Conservation (phyloP, 345 rosid species). For the Excoecaria cochinchinensis region DNA sequence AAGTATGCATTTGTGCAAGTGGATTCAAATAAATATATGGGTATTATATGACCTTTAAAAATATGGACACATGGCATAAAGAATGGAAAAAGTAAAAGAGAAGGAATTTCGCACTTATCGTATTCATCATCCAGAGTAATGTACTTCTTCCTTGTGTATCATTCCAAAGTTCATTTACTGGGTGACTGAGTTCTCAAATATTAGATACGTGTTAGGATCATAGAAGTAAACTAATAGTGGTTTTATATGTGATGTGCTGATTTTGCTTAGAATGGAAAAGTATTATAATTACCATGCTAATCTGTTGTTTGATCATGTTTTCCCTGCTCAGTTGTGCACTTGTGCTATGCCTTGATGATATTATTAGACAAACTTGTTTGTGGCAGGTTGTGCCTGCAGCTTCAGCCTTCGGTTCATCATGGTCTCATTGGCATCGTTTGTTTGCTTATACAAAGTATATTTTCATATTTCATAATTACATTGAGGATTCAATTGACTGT, state of each 20-base stretch:
- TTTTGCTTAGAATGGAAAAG: not conserved
- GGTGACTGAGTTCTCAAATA: not conserved
- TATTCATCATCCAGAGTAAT: not conserved
- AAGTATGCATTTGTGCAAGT: no score
- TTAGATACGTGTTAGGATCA: not conserved
- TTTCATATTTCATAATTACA: not conserved
- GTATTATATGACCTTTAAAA: no score
- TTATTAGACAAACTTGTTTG: constrained; percentile 10
- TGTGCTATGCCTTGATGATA: not conserved
- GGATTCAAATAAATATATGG: no score
- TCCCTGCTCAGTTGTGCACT: not conserved
- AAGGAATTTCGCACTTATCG: no score
- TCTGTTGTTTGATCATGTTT: not conserved
- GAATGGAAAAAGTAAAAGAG: no score
- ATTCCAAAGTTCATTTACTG: not conserved
- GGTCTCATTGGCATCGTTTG: constrained; percentile 69
- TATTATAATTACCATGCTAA: not conserved
- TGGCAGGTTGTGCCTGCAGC: constrained; percentile 74
- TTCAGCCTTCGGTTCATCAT: constrained; percentile 68
- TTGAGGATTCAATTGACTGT: not conserved
- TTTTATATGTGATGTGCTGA: not conserved
- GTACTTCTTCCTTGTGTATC: not conserved
- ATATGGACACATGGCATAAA: no score
- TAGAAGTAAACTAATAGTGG: not conserved
- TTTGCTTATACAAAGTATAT: constrained; percentile 61